phyloP scores from a whole-genome alignment of 306 rosid genomes.

The Castanea crenata region DNA sequence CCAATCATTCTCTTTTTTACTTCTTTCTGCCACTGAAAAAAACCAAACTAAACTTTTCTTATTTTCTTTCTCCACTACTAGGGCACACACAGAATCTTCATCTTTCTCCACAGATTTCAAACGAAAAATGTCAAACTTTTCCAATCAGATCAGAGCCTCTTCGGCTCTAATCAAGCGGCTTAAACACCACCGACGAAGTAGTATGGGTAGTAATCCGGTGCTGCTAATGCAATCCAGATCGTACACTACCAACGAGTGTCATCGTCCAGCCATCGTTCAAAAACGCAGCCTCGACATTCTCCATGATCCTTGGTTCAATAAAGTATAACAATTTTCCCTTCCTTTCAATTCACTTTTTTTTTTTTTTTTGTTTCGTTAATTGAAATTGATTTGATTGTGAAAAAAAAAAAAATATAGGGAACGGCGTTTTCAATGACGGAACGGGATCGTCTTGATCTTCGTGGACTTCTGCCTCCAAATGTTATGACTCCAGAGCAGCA shows the following conservation, averaged over 20 bases:
- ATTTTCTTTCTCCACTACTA: neutral
- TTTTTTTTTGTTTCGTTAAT: neutral
- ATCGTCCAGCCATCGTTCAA: conserved; percentile 80
- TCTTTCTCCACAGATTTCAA: neutral
- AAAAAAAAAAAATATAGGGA: conserved; percentile 51
- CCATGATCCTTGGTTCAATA: conserved; percentile 98
- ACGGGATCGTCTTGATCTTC: conserved; percentile 96
- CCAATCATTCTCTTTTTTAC: no score
- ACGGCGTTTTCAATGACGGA: conserved; percentile 94
- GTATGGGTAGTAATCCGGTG: conserved; percentile 18
- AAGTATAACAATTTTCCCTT: conserved; percentile 26
- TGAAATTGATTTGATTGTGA: neutral
- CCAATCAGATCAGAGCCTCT: conserved; percentile 54
- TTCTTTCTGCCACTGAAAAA: no score
- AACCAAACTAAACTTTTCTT: neutral
- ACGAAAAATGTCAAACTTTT: conserved; percentile 43
- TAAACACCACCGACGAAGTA: conserved; percentile 21
- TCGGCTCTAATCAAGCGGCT: conserved; percentile 50
- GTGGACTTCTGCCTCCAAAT: conserved; percentile 97
- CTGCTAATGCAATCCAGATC: conserved; percentile 42
- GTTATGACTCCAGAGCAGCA: conserved; percentile 90
- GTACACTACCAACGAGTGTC: conserved; percentile 73
- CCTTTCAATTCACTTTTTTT: neutral
- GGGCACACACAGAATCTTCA: neutral
- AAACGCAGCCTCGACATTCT: conserved; percentile 97